Conservation (phyloP, 2,329 filamentous ascomycete species). For the Endocalyx cinctus region DNA sequence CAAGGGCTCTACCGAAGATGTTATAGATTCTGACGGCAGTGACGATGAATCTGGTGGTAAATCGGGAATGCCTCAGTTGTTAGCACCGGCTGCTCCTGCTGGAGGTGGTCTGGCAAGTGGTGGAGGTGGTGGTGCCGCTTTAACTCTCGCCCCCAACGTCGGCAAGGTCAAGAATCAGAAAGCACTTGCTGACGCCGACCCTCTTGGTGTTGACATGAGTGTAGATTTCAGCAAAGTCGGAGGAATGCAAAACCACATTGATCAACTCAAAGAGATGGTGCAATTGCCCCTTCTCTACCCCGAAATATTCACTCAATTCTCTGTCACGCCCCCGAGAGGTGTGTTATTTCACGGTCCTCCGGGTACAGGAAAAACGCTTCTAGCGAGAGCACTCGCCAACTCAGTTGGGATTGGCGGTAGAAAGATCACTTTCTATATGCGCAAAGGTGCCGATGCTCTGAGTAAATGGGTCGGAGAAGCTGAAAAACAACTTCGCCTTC, state of each 20-base stretch:
- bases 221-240: slow-evolving; percentile 95
- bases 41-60: slow-evolving; percentile 80
- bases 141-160: too few relatives aligned
- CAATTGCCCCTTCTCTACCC: slow-evolving; percentile 90
- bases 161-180: slow-evolving; percentile 94
- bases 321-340: slow-evolving; percentile 89
- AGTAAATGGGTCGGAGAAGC: slow-evolving; percentile 99
- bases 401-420: slow-evolving; percentile 83
- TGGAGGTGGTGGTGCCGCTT: slow-evolving; percentile 42
- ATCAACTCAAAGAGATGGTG: slow-evolving; percentile 98
- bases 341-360: slow-evolving; percentile 96
- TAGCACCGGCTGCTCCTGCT: slow-evolving; percentile 35
- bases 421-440: slow-evolving; percentile 99
- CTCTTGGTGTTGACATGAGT: slow-evolving; percentile 84
- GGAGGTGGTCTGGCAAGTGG: slow-evolving; percentile 37
- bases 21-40: slow-evolving; percentile 93
- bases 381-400: slow-evolving; percentile 87
- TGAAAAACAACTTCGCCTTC: slow-evolving; percentile 84
- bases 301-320: slow-evolving; percentile 85
- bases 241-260: slow-evolving; percentile 87
- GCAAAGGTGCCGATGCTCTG: slow-evolving; percentile 93
- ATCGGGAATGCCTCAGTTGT: slow-evolving; percentile 43
- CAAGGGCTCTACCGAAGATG: slow-evolving; percentile 62
- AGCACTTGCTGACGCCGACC: slow-evolving; percentile 87
- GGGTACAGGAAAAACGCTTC: slow-evolving; percentile 95